Percentiles rank a stretch among this genome's conserved stretches.
phyloP scores from a whole-genome alignment of 73 alveolate genomes.

The Tetrahymena elliotti region DNA sequence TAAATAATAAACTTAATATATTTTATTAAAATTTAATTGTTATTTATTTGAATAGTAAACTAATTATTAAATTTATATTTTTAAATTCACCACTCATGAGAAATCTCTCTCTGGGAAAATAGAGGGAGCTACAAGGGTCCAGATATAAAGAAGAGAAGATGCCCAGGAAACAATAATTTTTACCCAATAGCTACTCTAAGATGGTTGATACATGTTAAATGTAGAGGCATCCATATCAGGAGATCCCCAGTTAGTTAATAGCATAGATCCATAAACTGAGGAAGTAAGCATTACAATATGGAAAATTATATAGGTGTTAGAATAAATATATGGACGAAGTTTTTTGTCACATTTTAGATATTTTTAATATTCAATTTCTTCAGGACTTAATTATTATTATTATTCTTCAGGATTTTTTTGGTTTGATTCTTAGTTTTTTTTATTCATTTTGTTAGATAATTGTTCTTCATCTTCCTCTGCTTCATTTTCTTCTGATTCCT shows the following conservation, averaged over 20 bases:
- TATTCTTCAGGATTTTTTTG: neutral
- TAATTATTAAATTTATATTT: too few species aligned
- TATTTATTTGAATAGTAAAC: too few species aligned
- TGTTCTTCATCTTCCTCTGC: neutral
- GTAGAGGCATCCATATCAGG: neutral
- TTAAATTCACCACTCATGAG: neutral
- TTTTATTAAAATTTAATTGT: too few species aligned
- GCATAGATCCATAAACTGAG: slow-evolving; percentile 5
- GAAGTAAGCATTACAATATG: slow-evolving; percentile 25
- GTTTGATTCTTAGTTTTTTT: neutral
- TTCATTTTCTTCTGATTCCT: slow-evolving; percentile 3
- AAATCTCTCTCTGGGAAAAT: slow-evolving; percentile 37
- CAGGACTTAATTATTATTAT: neutral
- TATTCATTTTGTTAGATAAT: neutral
- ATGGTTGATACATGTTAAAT: slow-evolving; percentile 14
- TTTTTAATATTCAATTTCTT: neutral
- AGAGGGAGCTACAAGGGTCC: slow-evolving; percentile 39
- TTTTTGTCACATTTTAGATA: neutral
- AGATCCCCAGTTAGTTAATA: slow-evolving; percentile 37
- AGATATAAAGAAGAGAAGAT: slow-evolving; percentile 18
- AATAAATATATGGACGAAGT: neutral
- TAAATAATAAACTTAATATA: too few species aligned
- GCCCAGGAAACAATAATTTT: slow-evolving; percentile 40
- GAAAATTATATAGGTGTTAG: neutral
- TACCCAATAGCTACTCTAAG: slow-evolving; percentile 32